Evolutionary conservation across 1,284 basidiomycete genomes (phyloP).

Genomic region (Ustilago nuda): DNA sequence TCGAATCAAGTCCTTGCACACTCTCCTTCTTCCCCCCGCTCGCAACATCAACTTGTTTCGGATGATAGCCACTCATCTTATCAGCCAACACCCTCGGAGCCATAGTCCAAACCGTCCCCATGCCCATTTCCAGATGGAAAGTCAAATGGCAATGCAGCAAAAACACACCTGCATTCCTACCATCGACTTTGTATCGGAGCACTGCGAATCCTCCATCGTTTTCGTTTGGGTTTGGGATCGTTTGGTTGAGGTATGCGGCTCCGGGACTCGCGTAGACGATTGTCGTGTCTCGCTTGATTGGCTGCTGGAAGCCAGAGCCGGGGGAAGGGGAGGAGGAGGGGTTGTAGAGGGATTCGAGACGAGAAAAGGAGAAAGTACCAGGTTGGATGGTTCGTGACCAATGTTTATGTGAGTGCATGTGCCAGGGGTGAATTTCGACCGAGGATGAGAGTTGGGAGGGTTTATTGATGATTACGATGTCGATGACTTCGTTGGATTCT

Average conservation of each 20-base stretch:
- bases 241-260: conserved; percentile 30
- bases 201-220: conserved; percentile 53
- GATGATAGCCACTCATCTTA: conserved; percentile 11
- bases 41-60: not conserved
- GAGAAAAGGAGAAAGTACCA: conserved; percentile 46
- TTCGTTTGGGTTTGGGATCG: conserved; percentile 12
- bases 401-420: conserved; percentile 53
- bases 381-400: conserved; percentile 37
- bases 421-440: conserved; percentile 58
- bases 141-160: conserved; percentile 52
- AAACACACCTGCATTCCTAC: conserved; percentile 28
- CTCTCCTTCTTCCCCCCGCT: not conserved
- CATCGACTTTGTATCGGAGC: conserved; percentile 45
- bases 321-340: not conserved
- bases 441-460: conserved; percentile 1
- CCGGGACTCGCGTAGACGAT: conserved; percentile 48
- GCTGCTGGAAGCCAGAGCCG: not conserved
- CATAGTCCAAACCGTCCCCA: conserved; percentile 48
- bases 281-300: conserved; percentile 55
- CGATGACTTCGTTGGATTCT: conserved; percentile 38
- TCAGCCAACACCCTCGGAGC: conserved; percentile 19
- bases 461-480: conserved; percentile 57
- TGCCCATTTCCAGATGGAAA: conserved; percentile 58
- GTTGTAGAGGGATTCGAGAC: conserved; percentile 15
- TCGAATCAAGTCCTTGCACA: conserved; percentile 10